phyloP scores from a whole-genome alignment of 768 basidiomycete genomes.

The Kwoniella pini region DNA sequence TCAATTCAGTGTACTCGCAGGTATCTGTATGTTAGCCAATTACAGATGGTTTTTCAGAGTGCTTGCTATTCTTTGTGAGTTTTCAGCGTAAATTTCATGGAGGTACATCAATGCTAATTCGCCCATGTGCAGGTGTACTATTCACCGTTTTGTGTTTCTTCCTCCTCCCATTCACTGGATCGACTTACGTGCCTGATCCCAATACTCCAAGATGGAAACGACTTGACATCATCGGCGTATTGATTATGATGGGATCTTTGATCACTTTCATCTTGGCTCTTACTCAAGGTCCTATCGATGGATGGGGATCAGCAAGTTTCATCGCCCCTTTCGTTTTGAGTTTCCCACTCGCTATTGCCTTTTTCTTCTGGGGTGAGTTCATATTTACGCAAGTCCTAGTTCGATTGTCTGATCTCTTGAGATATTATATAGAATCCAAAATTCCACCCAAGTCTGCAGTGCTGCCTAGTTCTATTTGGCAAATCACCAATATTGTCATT shows the following conservation, averaged over 20 bases:
- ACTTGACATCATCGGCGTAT: slow-evolving; percentile 50
- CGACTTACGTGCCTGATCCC: slow-evolving; percentile 26
- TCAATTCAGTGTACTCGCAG: slow-evolving; percentile 30
- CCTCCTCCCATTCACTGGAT: slow-evolving; percentile 38
- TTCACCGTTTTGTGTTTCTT: slow-evolving; percentile 54
- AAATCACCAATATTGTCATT: slow-evolving; percentile 46
- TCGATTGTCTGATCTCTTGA: no score
- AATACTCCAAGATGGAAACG: slow-evolving; percentile 40
- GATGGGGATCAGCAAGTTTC: slow-evolving; percentile 60
- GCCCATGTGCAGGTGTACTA: slow-evolving; percentile 50
- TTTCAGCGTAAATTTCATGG: no score
- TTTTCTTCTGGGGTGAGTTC: slow-evolving; percentile 60
- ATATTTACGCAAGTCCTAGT: background rate
- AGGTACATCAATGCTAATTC: no score
- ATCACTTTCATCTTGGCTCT: slow-evolving; percentile 51
- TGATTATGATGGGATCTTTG: slow-evolving; percentile 43
- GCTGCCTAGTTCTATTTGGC: slow-evolving; percentile 42
- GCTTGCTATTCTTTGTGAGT: slow-evolving; percentile 55
- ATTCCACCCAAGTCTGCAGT: slow-evolving; percentile 57
- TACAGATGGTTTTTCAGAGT: slow-evolving; percentile 64
- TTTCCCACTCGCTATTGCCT: slow-evolving; percentile 55
- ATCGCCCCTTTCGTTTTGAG: slow-evolving; percentile 60
- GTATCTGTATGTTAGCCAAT: slow-evolving; percentile 34
- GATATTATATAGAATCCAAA: slow-evolving; percentile 50
- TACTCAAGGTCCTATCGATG: slow-evolving; percentile 58